These are phyloP conservation scores for Salix dunnii DNA, from an alignment of 345 rosid genomes.

Conservation along the genomic window DNA sequence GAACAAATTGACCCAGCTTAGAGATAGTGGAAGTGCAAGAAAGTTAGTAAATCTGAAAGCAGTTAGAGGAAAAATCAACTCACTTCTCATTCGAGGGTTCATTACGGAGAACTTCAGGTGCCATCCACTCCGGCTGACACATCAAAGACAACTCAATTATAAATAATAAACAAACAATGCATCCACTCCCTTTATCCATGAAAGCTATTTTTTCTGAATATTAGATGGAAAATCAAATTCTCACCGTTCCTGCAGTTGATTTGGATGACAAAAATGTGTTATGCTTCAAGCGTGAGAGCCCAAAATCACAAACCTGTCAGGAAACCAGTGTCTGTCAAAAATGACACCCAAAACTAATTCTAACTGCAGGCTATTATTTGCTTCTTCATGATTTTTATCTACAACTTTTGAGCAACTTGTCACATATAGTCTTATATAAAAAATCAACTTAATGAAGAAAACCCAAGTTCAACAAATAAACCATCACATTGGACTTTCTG, in stretches of 20 bases:
- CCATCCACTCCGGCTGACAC: conserved; percentile 99
- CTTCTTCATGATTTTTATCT: background rate
- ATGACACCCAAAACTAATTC: background rate
- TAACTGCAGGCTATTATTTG: background rate
- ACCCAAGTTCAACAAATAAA: background rate
- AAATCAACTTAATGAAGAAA: background rate
- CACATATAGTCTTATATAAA: background rate
- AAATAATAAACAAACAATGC: background rate
- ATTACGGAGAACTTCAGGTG: conserved; percentile 96
- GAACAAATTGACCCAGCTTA: background rate
- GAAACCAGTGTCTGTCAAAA: conserved; percentile 3
- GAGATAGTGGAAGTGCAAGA: background rate
- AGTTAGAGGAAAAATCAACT: conserved; percentile 27
- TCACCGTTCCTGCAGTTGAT: conserved; percentile 99
- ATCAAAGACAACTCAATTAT: conserved; percentile 33
- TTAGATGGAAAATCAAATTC: conserved; percentile 11
- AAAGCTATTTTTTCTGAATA: background rate
- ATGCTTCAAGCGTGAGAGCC: conserved; percentile 95
- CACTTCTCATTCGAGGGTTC: conserved; percentile 96
- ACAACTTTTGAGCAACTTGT: conserved; percentile 3
- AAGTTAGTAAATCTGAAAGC: background rate
- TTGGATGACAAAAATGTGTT: conserved; percentile 95
- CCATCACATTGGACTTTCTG: background rate
- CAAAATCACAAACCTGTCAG: conserved; percentile 90
- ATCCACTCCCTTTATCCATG: background rate